phyloP scores from a whole-genome alignment of 1,139 yeast species.

The Tardiomyces depauwii region DNA sequence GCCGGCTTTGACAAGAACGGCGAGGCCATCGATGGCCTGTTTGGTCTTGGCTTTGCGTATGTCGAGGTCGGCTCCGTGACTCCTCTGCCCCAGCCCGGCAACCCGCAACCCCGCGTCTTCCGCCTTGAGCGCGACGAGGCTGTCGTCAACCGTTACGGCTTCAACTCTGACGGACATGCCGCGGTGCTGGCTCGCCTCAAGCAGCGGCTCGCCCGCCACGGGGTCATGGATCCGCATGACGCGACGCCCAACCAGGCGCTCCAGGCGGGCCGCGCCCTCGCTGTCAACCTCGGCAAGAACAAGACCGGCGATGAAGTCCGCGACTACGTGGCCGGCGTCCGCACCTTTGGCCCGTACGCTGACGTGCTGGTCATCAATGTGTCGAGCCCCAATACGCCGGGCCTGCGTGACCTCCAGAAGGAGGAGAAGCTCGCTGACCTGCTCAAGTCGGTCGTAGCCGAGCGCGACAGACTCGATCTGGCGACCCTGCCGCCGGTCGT shows the following conservation, averaged over 20 bases:
- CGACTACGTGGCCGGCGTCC: constrained; percentile 80
- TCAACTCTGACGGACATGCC: constrained; percentile 84
- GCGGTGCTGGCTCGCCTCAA: constrained; percentile 56
- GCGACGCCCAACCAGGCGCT: constrained; percentile 37
- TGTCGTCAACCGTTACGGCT: constrained; percentile 88
- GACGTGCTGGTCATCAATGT: constrained; percentile 86
- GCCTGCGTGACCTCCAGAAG: constrained; percentile 74
- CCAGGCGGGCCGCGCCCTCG: constrained; percentile 55
- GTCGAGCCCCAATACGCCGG: constrained; percentile 97
- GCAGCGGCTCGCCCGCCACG: constrained; percentile 35
- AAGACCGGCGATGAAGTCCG: constrained; percentile 81
- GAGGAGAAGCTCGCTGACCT: constrained; percentile 62
- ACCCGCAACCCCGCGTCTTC: constrained; percentile 83
- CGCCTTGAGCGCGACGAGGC: constrained; percentile 79
- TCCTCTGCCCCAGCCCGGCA: constrained; percentile 89
- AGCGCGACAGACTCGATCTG: constrained; percentile 23
- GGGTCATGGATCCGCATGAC: constrained; percentile 6
- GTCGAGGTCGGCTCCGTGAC: constrained; percentile 93
- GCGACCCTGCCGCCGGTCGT: constrained; percentile 45
- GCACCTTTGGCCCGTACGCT: constrained; percentile 68
- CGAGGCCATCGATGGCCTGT: constrained; percentile 79
- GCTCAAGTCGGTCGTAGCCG: constrained; percentile 37
- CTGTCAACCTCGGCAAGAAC: constrained; percentile 82
- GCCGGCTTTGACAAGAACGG: constrained; percentile 96
- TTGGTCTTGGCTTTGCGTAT: constrained; percentile 72